Evolutionary conservation across 2,329 filamentous ascomycete genomes (phyloP).

Genomic region (Claviceps spartinae): DNA sequence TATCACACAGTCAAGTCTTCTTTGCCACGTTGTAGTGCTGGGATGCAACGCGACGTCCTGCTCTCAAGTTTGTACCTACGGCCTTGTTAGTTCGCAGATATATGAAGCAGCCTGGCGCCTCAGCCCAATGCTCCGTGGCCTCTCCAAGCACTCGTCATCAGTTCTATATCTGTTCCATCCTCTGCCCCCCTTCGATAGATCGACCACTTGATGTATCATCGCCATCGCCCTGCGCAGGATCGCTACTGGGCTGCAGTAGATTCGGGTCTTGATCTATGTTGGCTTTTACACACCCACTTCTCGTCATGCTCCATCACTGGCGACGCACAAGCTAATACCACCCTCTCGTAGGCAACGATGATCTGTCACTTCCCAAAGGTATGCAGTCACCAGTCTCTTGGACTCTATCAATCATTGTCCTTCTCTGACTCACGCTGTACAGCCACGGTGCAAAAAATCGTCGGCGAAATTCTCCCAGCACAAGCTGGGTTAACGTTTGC

Average conservation of each 20-base stretch:
- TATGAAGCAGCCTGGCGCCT: not conserved
- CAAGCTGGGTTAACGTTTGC: conserved; percentile 71
- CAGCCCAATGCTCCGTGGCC: not conserved
- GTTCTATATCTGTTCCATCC: not conserved
- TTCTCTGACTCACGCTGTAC: conserved; percentile 4
- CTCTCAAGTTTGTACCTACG: not conserved
- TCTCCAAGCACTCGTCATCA: not conserved
- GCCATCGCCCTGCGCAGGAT: conserved; percentile 10
- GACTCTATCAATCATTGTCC: too few relatives aligned
- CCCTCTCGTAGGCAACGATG: conserved; percentile 40
- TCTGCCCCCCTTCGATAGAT: not conserved
- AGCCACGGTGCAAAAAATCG: conserved; percentile 72
- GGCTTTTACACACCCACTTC: not conserved
- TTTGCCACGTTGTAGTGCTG: not conserved
- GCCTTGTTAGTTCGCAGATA: not conserved
- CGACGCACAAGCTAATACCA: conserved; percentile 17
- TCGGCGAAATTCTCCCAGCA: conserved; percentile 78
- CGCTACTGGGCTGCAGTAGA: conserved; percentile 17
- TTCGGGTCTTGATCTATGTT: conserved; percentile 4
- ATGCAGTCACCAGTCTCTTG: not conserved
- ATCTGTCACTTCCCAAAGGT: conserved; percentile 53
- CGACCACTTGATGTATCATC: conserved; percentile 8
- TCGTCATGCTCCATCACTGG: not conserved
- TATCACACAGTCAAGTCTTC: not conserved
- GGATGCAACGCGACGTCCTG: not conserved